Evolutionary conservation across 2,329 filamentous ascomycete genomes (phyloP), one percentile per base, ranked within the genome.

Genomic region (Botrytis aclada): DNA sequence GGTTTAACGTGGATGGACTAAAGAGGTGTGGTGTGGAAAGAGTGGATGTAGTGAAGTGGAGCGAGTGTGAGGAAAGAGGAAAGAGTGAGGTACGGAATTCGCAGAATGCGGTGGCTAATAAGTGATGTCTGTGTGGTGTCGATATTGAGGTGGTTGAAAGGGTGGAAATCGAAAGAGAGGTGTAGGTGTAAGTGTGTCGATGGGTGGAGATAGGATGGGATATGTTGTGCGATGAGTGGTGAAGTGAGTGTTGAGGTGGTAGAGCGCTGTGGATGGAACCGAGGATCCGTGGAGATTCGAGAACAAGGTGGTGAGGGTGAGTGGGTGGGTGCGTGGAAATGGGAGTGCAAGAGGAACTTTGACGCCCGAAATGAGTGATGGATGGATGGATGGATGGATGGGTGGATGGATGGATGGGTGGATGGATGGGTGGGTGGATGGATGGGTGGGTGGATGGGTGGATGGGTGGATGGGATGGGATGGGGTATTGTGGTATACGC

Each of bases 21-120:
- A 18, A 63, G 9, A 10, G 37, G 34, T n/a, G 60, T 62, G 25
- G 60, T 62, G 4, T n/a, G 25, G 60, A 41, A 63, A 45, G n/a
- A n/a, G 39, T 64, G 61, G 39, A 64, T 43, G 39, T 45, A n/a
- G n/a, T 63, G n/a, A 32, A 64, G 61, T 22, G n/a, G 61, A n/a
- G 39, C 43, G 20, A 22, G 39, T 32, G n/a, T 8, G 61, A 63
- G 61, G 20, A 16, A 20, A 32, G 60, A 63, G 37, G 25, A 4
- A 9, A 29, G 14, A 29, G 29, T 14, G 47, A n/a, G 47, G 47
- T 5, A 47, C 45, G 47, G 61, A 22, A 22, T 45, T 64, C 39
- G 61, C 39, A 41, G n/a, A 41, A 43, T 37, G 20, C 60, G 25
- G 60, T 39, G 39, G 60, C 34, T 61, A 41, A n/a, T 39, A 12